A percentile compares a stretch with the other conserved stretches of the same genome.
These are phyloP conservation scores for Peronospora belbahrii DNA, from an alignment of 352 stramenopile species.

Conservation along the genomic window DNA sequence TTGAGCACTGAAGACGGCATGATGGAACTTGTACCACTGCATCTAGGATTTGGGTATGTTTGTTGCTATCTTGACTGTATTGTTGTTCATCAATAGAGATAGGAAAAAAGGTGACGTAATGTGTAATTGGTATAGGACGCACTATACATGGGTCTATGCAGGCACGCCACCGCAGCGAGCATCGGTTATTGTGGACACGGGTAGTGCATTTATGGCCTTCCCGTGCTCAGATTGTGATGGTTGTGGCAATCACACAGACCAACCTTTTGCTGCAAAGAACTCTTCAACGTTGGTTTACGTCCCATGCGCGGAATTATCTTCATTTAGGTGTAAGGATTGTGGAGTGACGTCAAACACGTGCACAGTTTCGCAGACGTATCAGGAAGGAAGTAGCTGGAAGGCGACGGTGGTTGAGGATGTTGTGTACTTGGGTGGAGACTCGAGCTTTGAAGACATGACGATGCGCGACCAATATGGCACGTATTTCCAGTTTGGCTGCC, in stretches of 20 bases:
- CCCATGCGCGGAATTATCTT: constrained; percentile 39
- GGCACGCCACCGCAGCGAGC: constrained; percentile 71
- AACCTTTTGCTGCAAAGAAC: constrained; percentile 44
- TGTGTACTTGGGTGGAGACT: constrained; percentile 63
- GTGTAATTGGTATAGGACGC: constrained; percentile 38
- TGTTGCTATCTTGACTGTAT: too few species aligned
- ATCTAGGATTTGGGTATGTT: constrained; percentile 52
- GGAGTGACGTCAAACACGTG: constrained; percentile 36
- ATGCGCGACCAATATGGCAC: constrained; percentile 64
- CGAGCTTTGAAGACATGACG: constrained; percentile 34
- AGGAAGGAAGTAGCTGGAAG: constrained; percentile 82
- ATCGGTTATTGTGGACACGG: constrained; percentile 80
- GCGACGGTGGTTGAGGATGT: constrained; percentile 73
- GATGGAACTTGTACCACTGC: constrained; percentile 56
- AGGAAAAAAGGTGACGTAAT: too few species aligned
- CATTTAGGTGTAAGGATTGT: constrained; percentile 62
- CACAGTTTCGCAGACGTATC: constrained; percentile 70
- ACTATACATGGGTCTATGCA: constrained; percentile 81
- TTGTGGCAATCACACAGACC: constrained; percentile 72
- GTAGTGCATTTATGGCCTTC: constrained; percentile 71
- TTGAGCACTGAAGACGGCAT: constrained; percentile 26
- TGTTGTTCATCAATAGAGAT: background rate
- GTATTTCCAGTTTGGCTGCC: constrained; percentile 77
- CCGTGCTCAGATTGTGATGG: constrained; percentile 66
- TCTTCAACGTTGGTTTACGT: constrained; percentile 69